phyloP scores from a whole-genome alignment of 352 stramenopile species.

The Phytopythium litorale region DNA sequence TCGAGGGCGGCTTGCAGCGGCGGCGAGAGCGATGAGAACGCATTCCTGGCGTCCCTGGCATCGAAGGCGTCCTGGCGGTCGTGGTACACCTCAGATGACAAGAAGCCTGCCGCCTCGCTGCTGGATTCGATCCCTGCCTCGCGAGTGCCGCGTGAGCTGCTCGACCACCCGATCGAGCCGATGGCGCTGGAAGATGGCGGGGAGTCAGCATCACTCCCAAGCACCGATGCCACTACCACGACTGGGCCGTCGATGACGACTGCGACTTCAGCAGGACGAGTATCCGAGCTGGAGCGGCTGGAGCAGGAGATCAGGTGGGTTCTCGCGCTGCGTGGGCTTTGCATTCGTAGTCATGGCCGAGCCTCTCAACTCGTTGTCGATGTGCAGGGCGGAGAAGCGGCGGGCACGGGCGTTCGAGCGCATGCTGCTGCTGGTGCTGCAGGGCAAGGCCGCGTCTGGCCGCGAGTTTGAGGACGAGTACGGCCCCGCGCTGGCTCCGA shows the following conservation, averaged over 20 bases:
- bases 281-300: constrained; percentile 21
- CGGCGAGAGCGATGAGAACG: constrained; percentile 19
- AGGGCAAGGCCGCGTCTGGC: constrained; percentile 50
- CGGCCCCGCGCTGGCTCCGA: constrained; percentile 11
- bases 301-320: constrained; percentile 48
- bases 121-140: constrained; percentile 44
- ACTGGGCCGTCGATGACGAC: not conserved
- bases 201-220: constrained; percentile 1
- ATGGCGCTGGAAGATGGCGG: constrained; percentile 12
- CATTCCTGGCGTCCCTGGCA: constrained; percentile 47
- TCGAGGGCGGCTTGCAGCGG: not conserved
- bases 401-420: constrained; percentile 38
- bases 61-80: constrained; percentile 46
- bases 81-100: constrained; percentile 38
- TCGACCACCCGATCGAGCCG: constrained; percentile 9
- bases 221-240: not conserved
- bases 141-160: constrained; percentile 23
- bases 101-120: constrained; percentile 9
- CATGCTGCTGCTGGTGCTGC: constrained; percentile 53
- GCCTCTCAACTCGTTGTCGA: not conserved
- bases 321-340: not conserved
- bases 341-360: not conserved
- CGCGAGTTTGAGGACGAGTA: constrained; percentile 49
- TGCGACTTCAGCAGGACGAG: not conserved
- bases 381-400: constrained; percentile 34